Evolutionary conservation across 1,284 basidiomycete species (phyloP), one percentile per base, ranked within the genome.

Genomic region (Fomitopsis palustris): DNA sequence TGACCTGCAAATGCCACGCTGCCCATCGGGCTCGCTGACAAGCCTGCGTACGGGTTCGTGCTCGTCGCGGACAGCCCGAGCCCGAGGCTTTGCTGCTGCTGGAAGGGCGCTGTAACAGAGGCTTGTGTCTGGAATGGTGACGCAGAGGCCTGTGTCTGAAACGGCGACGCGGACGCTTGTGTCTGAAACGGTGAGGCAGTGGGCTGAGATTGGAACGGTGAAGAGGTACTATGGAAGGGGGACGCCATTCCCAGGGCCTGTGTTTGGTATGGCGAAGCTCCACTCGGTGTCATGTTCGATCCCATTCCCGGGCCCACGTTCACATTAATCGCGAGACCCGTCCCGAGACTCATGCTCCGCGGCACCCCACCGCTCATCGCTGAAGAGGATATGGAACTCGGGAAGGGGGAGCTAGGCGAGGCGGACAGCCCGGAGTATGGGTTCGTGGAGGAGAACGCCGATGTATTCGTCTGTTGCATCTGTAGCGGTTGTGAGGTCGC

Each of bases 401-500:
- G 66, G 59, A 70, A 71, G 7, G 69, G 65, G n/a, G 67, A 64
- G 38, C 55, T 64, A 1, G 72, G 63, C 56, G 61, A 66, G 9
- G 58, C 64, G 23, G 66, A 67, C 17, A 70, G 63, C 53, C 63
- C 65, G 45, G 63, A 61, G 64, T 68, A 72, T 10, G 67, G 64
- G 56, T 68, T 72, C 2, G 65, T 52, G 12, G 69, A 66, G 27
- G 55, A 39, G 25, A 67, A 53, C 14, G 37, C 29, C 19, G 41
- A 17, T 17, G 6, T 23, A n/a, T 12, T 65, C 4, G 67, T 60
- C 53, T 66, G 67, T 19, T 23, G 65, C 56, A 0, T 56, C 47
- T 23, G 62, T 29, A 25, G 59, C 27, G 21, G 38, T 60, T 19
- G 55, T 57, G 19, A 67, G 0, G 82, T 80, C 43, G 74, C 75